Conservation (phyloP, 768 basidiomycete genomes). For the Naganishia onofrii region DNA sequence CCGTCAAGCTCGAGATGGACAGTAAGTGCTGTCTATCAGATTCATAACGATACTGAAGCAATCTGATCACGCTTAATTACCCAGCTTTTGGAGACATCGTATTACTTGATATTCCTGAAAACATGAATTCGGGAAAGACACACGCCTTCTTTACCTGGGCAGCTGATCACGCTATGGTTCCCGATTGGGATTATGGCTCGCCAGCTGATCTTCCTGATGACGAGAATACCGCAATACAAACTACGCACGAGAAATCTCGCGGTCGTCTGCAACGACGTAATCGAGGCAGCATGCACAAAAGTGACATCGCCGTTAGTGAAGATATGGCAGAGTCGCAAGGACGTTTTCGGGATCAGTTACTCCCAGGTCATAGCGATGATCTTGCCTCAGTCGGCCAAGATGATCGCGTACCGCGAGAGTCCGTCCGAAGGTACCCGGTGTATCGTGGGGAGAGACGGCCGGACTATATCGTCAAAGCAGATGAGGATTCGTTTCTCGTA, state of each 20-base stretch:
- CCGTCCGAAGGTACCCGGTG: conserved; percentile 4
- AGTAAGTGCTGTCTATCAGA: conserved; percentile 59
- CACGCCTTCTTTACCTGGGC: conserved; percentile 92
- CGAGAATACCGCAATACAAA: neutral
- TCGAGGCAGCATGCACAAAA: neutral
- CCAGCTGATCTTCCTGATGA: neutral
- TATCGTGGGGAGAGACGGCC: conserved; percentile 63
- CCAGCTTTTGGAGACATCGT: conserved; percentile 51
- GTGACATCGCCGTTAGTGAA: neutral
- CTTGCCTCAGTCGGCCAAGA: neutral
- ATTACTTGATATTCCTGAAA: conserved; percentile 77
- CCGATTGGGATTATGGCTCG: conserved; percentile 59
- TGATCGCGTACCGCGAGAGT: neutral
- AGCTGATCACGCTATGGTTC: conserved; percentile 83
- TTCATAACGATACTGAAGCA: conserved; percentile 10
- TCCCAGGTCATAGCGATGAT: neutral
- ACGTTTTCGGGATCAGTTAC: neutral
- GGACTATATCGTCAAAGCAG: conserved; percentile 88
- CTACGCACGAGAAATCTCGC: no score
- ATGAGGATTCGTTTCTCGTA: conserved; percentile 94
- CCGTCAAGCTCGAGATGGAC: conserved; percentile 83
- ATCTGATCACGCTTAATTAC: neutral
- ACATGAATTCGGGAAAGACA: conserved; percentile 95
- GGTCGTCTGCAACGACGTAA: neutral
- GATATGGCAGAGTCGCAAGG: neutral